phyloP scores from a whole-genome alignment of 495 filamentous ascomycete species.

The Talaromyces nanjingensis region DNA sequence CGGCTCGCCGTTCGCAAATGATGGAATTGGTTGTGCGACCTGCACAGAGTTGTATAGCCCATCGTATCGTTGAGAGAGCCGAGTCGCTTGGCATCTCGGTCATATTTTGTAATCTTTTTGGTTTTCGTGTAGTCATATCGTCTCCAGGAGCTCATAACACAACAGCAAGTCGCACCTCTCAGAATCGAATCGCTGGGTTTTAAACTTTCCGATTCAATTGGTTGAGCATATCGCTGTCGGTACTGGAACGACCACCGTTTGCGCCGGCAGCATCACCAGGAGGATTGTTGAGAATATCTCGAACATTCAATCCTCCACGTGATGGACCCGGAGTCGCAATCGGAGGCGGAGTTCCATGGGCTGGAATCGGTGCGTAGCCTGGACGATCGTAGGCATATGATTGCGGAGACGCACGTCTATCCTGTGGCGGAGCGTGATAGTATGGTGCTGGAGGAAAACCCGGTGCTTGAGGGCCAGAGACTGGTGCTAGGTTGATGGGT shows the following conservation, averaged over 20 bases:
- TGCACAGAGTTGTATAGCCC: background rate
- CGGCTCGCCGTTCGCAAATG: background rate
- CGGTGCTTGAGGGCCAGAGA: slow-evolving; percentile 40
- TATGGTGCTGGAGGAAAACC: slow-evolving; percentile 46
- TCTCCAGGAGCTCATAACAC: background rate
- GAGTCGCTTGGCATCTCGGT: background rate
- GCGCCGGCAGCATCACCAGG: slow-evolving; percentile 22
- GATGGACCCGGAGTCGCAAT: slow-evolving; percentile 26
- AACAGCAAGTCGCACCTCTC: background rate
- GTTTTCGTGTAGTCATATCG: background rate
- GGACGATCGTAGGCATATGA: slow-evolving; percentile 44
- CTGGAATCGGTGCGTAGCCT: slow-evolving; percentile 38
- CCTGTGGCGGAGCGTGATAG: slow-evolving; percentile 33
- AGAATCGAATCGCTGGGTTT: slow-evolving; percentile 14
- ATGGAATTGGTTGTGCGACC: background rate
- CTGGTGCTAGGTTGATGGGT: slow-evolving; percentile 46
- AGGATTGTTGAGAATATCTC: slow-evolving; percentile 42
- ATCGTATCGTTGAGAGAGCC: background rate
- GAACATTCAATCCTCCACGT: slow-evolving; percentile 45
- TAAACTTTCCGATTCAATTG: slow-evolving; percentile 42
- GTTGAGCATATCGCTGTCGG: slow-evolving; percentile 52
- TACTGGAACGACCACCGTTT: slow-evolving; percentile 40
- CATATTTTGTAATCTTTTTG: slow-evolving; percentile 1
- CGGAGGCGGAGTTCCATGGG: slow-evolving; percentile 31
- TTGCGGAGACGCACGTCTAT: slow-evolving; percentile 46